Evolutionary conservation across 306 rosid species (phyloP).

Genomic region (Cucumis melo): DNA sequence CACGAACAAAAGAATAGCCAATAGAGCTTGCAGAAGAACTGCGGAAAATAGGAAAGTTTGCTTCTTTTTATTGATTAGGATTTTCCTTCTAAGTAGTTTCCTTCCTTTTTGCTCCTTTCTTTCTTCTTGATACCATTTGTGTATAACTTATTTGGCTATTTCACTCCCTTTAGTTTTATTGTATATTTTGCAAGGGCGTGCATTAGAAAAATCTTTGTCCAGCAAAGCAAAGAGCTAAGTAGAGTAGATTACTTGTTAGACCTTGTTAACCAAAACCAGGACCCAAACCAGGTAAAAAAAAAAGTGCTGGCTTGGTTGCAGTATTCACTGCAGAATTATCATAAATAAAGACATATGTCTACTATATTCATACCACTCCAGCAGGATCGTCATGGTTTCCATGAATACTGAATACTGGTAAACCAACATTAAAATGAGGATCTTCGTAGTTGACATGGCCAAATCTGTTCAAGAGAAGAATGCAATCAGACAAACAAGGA

Average conservation of each 20-base stretch:
- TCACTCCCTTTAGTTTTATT: no score
- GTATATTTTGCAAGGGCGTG: no score
- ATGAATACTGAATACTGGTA: constrained; percentile 95
- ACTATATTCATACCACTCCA: constrained; percentile 69
- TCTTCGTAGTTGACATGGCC: constrained; percentile 98
- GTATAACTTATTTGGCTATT: no score
- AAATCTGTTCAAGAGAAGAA: constrained; percentile 38
- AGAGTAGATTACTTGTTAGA: background rate
- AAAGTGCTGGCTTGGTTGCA: background rate
- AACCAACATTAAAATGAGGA: constrained; percentile 90
- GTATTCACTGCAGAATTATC: background rate
- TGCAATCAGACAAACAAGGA: background rate
- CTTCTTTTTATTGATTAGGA: no score
- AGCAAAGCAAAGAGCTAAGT: background rate
- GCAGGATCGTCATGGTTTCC: constrained; percentile 99
- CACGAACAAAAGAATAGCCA: background rate
- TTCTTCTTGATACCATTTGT: no score
- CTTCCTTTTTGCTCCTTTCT: no score
- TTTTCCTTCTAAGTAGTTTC: no score
- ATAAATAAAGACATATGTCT: background rate
- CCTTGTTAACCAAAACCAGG: background rate
- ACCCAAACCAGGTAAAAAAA: background rate
- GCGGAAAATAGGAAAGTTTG: no score
- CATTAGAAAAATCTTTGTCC: no score
- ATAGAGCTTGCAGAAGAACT: background rate